phyloP scores from a whole-genome alignment of 2,329 filamentous ascomycete genomes.

The Alternaria dauci region DNA sequence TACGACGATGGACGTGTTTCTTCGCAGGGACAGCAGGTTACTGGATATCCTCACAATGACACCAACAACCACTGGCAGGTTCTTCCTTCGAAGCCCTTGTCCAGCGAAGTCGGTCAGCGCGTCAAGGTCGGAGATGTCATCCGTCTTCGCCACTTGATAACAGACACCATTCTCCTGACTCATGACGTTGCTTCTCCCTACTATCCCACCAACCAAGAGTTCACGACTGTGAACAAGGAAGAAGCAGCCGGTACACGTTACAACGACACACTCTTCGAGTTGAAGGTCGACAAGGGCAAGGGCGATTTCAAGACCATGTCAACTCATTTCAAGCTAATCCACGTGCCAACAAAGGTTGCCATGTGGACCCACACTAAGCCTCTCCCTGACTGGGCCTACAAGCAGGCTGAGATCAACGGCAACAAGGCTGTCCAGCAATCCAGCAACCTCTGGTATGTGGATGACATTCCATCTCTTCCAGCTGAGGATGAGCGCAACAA shows the following conservation, averaged over 20 bases:
- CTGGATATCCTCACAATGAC: constrained; percentile 96
- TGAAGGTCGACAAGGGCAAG: constrained; percentile 84
- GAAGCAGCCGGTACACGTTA: constrained; percentile 76
- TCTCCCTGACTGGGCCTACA: constrained; percentile 96
- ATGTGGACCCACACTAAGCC: constrained; percentile 99
- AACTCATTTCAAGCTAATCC: constrained; percentile 94
- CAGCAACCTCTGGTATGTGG: constrained; percentile 94
- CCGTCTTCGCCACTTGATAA: constrained; percentile 84
- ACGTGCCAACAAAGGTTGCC: constrained; percentile 92
- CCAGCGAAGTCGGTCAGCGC: constrained; percentile 65
- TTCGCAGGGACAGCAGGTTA: constrained; percentile 96
- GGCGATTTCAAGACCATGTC: constrained; percentile 91
- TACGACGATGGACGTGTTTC: constrained; percentile 98
- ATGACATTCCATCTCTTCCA: constrained; percentile 84
- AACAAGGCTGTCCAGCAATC: constrained; percentile 93
- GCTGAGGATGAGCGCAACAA: constrained; percentile 75
- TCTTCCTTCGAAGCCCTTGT: constrained; percentile 66
- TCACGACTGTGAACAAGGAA: constrained; percentile 80
- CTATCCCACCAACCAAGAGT: constrained; percentile 98
- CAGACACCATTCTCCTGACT: constrained; percentile 84
- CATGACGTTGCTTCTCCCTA: constrained; percentile 97
- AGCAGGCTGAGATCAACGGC: constrained; percentile 98
- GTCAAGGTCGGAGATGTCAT: constrained; percentile 87
- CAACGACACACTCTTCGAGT: constrained; percentile 92
- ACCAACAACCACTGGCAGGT: constrained; percentile 99